phyloP scores from a whole-genome alignment of 2,329 filamentous ascomycete genomes.

The Penicillium sp. region DNA sequence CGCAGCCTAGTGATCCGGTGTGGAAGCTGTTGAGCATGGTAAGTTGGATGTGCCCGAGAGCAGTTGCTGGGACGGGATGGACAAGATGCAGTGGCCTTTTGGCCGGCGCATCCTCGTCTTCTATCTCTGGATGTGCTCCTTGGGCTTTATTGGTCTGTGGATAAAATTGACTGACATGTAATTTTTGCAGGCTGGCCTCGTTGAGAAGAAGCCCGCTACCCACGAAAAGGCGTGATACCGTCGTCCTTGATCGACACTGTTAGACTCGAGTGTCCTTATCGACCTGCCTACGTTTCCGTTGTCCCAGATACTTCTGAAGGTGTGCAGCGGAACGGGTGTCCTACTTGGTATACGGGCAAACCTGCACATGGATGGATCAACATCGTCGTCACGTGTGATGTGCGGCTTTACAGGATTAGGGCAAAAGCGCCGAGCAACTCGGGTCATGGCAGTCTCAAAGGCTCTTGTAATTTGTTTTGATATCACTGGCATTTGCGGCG shows the following conservation, averaged over 20 bases:
- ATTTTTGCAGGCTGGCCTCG: constrained; percentile 32
- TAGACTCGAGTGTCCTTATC: background rate
- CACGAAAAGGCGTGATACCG: constrained; percentile 19
- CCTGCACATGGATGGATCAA: background rate
- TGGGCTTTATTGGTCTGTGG: background rate
- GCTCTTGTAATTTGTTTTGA: constrained; percentile 5
- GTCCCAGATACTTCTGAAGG: background rate
- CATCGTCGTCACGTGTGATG: background rate
- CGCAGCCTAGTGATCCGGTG: constrained; percentile 85
- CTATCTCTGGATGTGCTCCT: background rate
- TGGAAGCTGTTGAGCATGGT: constrained; percentile 87
- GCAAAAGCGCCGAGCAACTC: background rate
- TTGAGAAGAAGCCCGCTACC: constrained; percentile 31
- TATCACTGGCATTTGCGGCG: constrained; percentile 26
- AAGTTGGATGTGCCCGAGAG: constrained; percentile 22
- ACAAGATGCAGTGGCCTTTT: background rate
- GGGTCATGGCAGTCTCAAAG: background rate
- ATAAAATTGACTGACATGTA: constrained; percentile 1
- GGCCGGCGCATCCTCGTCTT: background rate
- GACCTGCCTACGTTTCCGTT: background rate
- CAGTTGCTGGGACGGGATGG: background rate
- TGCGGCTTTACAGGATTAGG: background rate
- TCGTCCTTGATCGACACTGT: background rate
- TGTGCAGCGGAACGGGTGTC: background rate
- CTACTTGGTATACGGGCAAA: background rate